Base-by-base conservation (phyloP, 164 flowering plant species). In the Berberis thunbergii region DNA sequence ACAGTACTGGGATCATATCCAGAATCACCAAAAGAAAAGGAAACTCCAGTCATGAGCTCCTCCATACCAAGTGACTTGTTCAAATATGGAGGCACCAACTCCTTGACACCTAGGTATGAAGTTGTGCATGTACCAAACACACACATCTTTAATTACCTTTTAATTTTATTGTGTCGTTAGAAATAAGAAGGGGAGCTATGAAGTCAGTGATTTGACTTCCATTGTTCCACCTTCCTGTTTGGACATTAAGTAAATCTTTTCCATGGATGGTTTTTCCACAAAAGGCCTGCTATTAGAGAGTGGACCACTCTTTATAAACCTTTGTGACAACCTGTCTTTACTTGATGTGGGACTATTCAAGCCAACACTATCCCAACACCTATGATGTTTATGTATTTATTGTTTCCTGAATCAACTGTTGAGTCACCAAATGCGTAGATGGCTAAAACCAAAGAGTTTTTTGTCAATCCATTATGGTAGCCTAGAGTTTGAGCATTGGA, bases 11-110 rank as follows among this genome's bases (percentile, higher is more conserved):
- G 54, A 64, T 88, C 92, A 43, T 41, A 70, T 0, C 96, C 96
- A 0, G 88, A 70, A 1, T 84, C 89, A 0, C 77, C 86, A 0
- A 89, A 88, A 1, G 87, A 88, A 54, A 86, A 86, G 65, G 75
- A 45, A 9, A 79, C 88, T 10, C 90, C 82, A 0, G 84, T 77
- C 0, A 7, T 38, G 0, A 87, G 41, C 0, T 85, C 88, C 1
- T 63, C 6, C 5, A 72, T 67, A 0, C n/a, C 78, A 0, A 86
- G 54, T 7, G 4, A 56, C 3, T 82, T 86, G 10, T 82, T 74
- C 60, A 86, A 63, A 67, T 70, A 83, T 7, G 54, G 54, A 52
- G 54, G 54, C 1, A 52, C 54, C 10, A 10, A 52, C 1, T 52
- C 54, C n/a, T 52, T 52, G 0, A 52, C 4, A 52, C 54, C 54